Percentiles rank a stretch among this genome's conserved stretches.
Conservation (phyloP, 139 green algal species). For the Protoeuglena noctilucae region DNA sequence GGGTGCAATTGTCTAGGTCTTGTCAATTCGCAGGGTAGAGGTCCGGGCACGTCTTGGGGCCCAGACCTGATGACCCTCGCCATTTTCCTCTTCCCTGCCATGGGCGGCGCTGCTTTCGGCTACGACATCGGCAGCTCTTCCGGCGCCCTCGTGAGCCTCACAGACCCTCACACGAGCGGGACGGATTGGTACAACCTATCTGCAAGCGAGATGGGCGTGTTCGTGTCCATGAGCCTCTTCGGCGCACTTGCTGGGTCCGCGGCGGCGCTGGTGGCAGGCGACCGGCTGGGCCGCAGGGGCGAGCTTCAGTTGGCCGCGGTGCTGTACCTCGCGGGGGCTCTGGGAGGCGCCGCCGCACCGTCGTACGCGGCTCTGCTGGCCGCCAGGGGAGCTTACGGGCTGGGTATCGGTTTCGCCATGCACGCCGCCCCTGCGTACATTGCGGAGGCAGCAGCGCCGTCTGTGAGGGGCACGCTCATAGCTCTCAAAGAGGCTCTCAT, state of each 20-base stretch:
- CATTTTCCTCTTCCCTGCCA: conserved; percentile 27
- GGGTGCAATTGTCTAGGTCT: too few species aligned
- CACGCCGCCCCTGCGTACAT: conserved; percentile 88
- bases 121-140: conserved; percentile 76
- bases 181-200: conserved; percentile 20
- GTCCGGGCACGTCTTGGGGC: too few species aligned
- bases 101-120: conserved; percentile 29
- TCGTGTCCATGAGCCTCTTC: conserved; percentile 55
- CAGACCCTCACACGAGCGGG: neutral
- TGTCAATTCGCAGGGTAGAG: too few species aligned
- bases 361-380: conserved; percentile 33
- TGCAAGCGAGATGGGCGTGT: conserved; percentile 35
- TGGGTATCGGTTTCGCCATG: conserved; percentile 86
- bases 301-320: conserved; percentile 57
- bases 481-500: conserved; percentile 12
- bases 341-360: conserved; percentile 14
- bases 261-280: conserved; percentile 41
- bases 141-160: conserved; percentile 58
- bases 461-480: conserved; percentile 58
- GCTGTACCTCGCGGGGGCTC: conserved; percentile 40
- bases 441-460: conserved; percentile 54
- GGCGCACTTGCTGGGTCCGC: conserved; percentile 61
- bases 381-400: conserved; percentile 50
- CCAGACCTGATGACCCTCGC: conserved; percentile 1
- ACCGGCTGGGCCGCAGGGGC: conserved; percentile 46